Percentiles rank a stretch among this genome's conserved stretches.
Evolutionary conservation across 2,329 filamentous ascomycete genomes (phyloP).

Genomic region (Amesomyces nigricolor): DNA sequence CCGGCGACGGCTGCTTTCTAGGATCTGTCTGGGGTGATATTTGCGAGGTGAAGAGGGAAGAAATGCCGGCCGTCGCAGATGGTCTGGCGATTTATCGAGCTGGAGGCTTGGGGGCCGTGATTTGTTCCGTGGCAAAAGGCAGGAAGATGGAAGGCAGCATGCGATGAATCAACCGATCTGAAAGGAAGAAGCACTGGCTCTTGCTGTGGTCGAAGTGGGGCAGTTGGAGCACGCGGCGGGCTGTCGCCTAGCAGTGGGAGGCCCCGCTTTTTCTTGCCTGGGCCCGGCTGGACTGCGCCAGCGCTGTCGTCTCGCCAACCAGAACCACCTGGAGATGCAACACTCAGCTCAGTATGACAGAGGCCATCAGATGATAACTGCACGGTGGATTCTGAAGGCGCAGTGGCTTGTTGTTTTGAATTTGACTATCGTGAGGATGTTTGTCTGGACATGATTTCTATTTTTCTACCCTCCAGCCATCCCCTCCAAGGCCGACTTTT

Average conservation of each 20-base stretch:
- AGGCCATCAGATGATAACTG: not conserved
- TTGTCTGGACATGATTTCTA: not conserved
- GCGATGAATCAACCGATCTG: not conserved
- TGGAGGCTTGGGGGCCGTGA: not conserved
- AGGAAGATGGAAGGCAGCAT: slow-evolving; percentile 10
- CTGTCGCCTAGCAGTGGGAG: slow-evolving; percentile 14
- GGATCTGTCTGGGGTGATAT: not conserved
- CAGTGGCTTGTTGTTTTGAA: too few species aligned
- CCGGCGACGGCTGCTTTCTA: slow-evolving; percentile 29
- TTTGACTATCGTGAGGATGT: too few species aligned
- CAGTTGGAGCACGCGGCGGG: slow-evolving; percentile 13
- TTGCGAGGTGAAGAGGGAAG: not conserved
- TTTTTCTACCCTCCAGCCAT: too few species aligned
- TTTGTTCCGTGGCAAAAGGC: slow-evolving; percentile 12
- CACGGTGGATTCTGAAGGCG: too few species aligned
- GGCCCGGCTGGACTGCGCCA: not conserved
- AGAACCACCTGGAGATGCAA: not conserved
- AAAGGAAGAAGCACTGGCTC: not conserved
- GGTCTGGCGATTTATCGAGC: slow-evolving; percentile 4
- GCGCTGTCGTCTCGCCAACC: not conserved
- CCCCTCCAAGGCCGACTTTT: not conserved
- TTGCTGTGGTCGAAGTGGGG: slow-evolving; percentile 7
- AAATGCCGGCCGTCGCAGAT: not conserved
- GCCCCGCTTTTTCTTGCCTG: slow-evolving; percentile 9
- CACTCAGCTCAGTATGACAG: too few species aligned